phyloP scores from a whole-genome alignment of 345 rosid genomes.

The Luvunga scandens region DNA sequence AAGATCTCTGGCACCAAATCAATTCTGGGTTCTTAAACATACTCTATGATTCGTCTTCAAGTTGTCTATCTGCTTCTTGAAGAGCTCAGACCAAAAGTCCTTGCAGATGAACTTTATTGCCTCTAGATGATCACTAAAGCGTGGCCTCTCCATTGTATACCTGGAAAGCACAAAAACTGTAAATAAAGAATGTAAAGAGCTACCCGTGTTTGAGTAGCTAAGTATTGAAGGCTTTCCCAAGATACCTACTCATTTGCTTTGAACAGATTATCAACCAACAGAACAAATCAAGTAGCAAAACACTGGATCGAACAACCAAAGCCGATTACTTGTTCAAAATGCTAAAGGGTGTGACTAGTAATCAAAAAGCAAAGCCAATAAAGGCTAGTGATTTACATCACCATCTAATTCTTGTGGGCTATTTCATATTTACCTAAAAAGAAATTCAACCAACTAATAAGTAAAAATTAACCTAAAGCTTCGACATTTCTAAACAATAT shows the following conservation, averaged over 20 bases:
- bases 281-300: not conserved
- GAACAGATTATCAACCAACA: not conserved
- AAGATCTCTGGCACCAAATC: not conserved
- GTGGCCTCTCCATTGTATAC: constrained; percentile 92
- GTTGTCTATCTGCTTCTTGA: constrained; percentile 98
- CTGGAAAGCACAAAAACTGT: constrained; percentile 28
- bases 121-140: constrained; percentile 87
- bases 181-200: not conserved
- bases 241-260: not conserved
- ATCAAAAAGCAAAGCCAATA: not conserved
- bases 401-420: not conserved
- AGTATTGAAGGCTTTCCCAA: not conserved
- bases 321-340: not conserved
- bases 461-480: not conserved
- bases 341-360: not conserved
- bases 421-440: not conserved
- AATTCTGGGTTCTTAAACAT: not conserved
- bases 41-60: constrained; percentile 96
- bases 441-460: not conserved
- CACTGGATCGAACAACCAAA: not conserved
- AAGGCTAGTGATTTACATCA: not conserved
- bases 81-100: constrained; percentile 96
- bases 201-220: not conserved
- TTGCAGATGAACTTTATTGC: constrained; percentile 99
- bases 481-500: not conserved